Evolutionary conservation across 2,329 filamentous ascomycete species (phyloP).

Genomic region (Trichoderma polysporum): DNA sequence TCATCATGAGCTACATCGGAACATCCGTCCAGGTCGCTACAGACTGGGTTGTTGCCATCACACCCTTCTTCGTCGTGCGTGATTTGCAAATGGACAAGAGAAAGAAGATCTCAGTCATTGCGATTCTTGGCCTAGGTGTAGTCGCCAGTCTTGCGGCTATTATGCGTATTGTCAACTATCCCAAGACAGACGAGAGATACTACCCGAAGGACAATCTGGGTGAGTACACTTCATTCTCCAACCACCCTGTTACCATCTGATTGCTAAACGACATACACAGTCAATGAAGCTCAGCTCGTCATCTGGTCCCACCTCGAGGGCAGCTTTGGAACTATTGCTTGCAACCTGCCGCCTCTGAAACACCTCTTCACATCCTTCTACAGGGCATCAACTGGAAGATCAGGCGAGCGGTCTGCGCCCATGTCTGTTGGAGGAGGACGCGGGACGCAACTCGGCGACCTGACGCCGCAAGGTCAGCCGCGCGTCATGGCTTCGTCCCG

Average conservation of each 20-base stretch:
- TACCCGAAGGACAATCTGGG: neutral
- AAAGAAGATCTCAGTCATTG: neutral
- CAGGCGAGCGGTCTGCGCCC: neutral
- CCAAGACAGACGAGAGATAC: neutral
- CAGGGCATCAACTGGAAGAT: neutral
- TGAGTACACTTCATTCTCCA: neutral
- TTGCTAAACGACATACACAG: neutral
- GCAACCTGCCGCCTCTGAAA: neutral
- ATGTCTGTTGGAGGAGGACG: neutral
- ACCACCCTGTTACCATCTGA: neutral
- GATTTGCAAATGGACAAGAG: neutral
- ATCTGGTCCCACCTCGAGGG: constrained; percentile 3
- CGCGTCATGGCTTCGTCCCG: neutral
- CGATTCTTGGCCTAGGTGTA: neutral
- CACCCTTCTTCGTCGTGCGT: constrained; percentile 1
- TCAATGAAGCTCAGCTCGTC: neutral
- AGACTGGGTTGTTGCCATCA: constrained; percentile 1
- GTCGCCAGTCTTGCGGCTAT: neutral
- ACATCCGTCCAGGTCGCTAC: neutral
- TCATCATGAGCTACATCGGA: constrained; percentile 9
- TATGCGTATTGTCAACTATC: constrained; percentile 8
- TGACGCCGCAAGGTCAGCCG: neutral
- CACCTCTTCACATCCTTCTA: constrained; percentile 1
- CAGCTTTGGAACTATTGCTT: neutral
- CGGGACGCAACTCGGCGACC: neutral